Evolutionary conservation across 2,329 filamentous ascomycete genomes (phyloP), one percentile per base, ranked within the genome.

Genomic region (Penicillium sp.): DNA sequence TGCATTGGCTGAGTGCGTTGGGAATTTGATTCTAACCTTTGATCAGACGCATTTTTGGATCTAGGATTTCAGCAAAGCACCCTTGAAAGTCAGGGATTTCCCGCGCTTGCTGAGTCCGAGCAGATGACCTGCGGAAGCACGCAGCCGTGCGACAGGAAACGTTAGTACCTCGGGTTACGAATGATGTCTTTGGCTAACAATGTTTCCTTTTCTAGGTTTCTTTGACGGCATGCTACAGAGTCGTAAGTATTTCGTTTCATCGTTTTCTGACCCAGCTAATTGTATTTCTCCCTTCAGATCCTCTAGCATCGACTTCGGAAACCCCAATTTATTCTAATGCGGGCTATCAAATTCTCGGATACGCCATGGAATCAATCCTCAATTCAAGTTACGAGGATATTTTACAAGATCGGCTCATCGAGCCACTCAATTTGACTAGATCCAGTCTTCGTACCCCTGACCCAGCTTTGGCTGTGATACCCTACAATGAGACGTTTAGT

Each of bases 381-480:
- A 69, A 71, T 2, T 68, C 72, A 40, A 58, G 65, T 0, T 78
- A 72, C 38, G 57, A 66, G 14, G 60, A 71, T 0, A 58, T 76
- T 0, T 54, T 80, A 2, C 50, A 72, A 14, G 59, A 72, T 2
- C 64, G 69, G 3, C 50, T 81, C 8, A 64, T 77, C 22, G 60
- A 70, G 24, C 74, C 76, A 2, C 65, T 81, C 7, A 67, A 68
- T 1, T 59, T 81, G 18, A 75, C 75, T 65, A 56, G 64, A 66
- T 53, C 68, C 49, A 40, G 10, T 64, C 64, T 22, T 69, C 69
- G 5, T 56, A 59, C 48, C 61, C 9, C 43, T 47, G 32, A 52
- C 38, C 52, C 4, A 18, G 58, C 3, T 24, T 50, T 14, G 70
- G 63, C 50, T 0, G 61, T 80, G 1, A 75, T 80, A 5, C 75